phyloP scores from a whole-genome alignment of 192 early-diverging fungal genomes.

The Phycomyces blakesleeanus region DNA sequence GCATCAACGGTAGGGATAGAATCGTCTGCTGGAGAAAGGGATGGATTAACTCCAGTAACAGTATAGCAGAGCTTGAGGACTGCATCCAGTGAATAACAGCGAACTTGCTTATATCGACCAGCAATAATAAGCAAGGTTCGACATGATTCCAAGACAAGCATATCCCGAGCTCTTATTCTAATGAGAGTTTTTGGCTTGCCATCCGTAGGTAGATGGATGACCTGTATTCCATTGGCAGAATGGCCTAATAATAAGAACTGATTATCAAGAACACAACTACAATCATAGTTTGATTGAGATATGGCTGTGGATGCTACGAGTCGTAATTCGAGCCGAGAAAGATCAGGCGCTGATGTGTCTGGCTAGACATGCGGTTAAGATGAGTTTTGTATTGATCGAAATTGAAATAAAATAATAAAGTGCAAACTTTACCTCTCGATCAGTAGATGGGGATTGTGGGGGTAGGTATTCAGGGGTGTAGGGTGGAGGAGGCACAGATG shows the following conservation, averaged over 20 bases:
- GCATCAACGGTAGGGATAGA: neutral
- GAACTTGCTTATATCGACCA: constrained; percentile 22
- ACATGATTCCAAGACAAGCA: constrained; percentile 18
- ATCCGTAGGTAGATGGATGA: constrained; percentile 14
- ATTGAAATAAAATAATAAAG: too few relatives aligned
- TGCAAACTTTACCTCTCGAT: too few relatives aligned
- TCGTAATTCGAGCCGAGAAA: neutral
- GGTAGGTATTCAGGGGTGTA: too few relatives aligned
- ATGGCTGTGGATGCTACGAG: neutral
- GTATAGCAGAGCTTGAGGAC: constrained; percentile 17
- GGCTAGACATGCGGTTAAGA: too few relatives aligned
- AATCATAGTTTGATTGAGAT: constrained; percentile 9
- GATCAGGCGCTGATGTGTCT: neutral
- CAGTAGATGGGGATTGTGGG: too few relatives aligned
- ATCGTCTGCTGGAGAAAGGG: neutral
- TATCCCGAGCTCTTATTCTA: constrained; percentile 14
- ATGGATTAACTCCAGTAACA: neutral
- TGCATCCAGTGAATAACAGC: constrained; percentile 29
- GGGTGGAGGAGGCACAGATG: too few relatives aligned
- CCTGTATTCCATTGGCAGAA: constrained; percentile 16
- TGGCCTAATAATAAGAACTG: constrained; percentile 30
- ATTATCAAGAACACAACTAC: constrained; percentile 24
- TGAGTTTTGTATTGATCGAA: too few relatives aligned
- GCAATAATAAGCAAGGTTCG: constrained; percentile 20
- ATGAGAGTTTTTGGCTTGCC: constrained; percentile 17